These are phyloP conservation scores for Raffaelea ambrosiae DNA, from an alignment of 2,329 filamentous ascomycete genomes.

Conservation along the genomic window DNA sequence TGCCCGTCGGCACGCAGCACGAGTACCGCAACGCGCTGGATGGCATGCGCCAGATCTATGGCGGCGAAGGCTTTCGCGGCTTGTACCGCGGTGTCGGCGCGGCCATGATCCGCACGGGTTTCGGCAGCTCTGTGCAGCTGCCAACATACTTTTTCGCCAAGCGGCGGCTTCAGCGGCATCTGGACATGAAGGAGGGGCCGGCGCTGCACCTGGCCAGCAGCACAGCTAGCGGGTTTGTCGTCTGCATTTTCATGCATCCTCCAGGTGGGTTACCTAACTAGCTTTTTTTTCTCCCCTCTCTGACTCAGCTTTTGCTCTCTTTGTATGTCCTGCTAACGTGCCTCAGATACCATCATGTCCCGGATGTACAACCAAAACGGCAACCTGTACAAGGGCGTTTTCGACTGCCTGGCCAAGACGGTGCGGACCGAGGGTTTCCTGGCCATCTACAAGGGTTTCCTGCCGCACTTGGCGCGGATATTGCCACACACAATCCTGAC, in stretches of 20 bases:
- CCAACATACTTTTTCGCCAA: slow-evolving; percentile 99
- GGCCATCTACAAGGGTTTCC: slow-evolving; percentile 96
- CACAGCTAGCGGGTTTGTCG: slow-evolving; percentile 84
- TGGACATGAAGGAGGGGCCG: slow-evolving; percentile 85
- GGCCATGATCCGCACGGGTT: slow-evolving; percentile 92
- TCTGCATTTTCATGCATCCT: slow-evolving; percentile 97
- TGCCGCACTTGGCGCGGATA: slow-evolving; percentile 89
- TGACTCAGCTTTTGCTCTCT: background rate
- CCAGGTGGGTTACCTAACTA: slow-evolving; percentile 51
- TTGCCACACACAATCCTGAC: slow-evolving; percentile 93
- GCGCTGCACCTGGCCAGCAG: slow-evolving; percentile 84
- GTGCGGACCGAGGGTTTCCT: slow-evolving; percentile 83
- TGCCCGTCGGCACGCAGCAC: slow-evolving; percentile 96
- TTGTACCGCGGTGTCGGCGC: slow-evolving; percentile 86
- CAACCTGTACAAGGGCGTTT: slow-evolving; percentile 87
- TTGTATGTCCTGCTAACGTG: too few species aligned
- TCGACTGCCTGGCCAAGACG: slow-evolving; percentile 88
- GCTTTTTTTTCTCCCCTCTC: background rate
- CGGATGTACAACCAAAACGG: slow-evolving; percentile 98
- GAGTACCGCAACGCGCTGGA: slow-evolving; percentile 79
- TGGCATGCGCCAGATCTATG: slow-evolving; percentile 72
- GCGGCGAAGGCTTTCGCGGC: slow-evolving; percentile 66
- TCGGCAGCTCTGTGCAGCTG: slow-evolving; percentile 90
- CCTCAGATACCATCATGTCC: slow-evolving; percentile 97
- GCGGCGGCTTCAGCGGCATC: slow-evolving; percentile 68